phyloP scores from a whole-genome alignment of 2,329 filamentous ascomycete species.

The Colletotrichum graminicola region DNA sequence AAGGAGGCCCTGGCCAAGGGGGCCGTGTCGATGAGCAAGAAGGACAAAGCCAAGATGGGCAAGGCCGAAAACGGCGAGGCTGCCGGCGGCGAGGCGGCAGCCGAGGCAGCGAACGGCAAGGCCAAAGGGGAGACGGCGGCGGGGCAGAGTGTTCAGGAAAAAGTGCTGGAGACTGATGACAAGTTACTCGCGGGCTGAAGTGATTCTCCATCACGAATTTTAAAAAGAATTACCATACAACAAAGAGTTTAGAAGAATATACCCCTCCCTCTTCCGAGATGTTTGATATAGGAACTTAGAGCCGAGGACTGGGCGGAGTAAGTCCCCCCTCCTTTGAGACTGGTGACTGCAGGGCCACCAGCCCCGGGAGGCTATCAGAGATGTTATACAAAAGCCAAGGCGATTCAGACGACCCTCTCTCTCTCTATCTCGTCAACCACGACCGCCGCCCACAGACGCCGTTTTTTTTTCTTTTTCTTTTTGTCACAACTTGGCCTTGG shows the following conservation, averaged over 20 bases:
- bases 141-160: slow-evolving; percentile 35
- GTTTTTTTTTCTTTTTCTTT: neutral
- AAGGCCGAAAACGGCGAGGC: slow-evolving; percentile 47
- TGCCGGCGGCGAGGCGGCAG: slow-evolving; percentile 37
- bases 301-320: neutral
- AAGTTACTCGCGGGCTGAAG: slow-evolving; percentile 41
- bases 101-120: slow-evolving; percentile 13
- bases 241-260: slow-evolving; percentile 10
- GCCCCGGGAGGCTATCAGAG: neutral
- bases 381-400: neutral
- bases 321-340: neutral
- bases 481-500: slow-evolving; percentile 54
- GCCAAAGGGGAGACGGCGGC: neutral
- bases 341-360: neutral
- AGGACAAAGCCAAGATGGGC: slow-evolving; percentile 64
- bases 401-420: neutral
- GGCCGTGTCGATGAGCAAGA: slow-evolving; percentile 80
- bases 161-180: slow-evolving; percentile 40
- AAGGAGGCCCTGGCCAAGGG: slow-evolving; percentile 89
- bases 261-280: slow-evolving; percentile 6
- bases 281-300: neutral
- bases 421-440: too few species aligned
- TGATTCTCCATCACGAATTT: neutral
- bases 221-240: neutral
- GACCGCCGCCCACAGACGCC: neutral